Base-by-base conservation (phyloP, 1,139 yeast species). In the Blastobotrys apis region DNA sequence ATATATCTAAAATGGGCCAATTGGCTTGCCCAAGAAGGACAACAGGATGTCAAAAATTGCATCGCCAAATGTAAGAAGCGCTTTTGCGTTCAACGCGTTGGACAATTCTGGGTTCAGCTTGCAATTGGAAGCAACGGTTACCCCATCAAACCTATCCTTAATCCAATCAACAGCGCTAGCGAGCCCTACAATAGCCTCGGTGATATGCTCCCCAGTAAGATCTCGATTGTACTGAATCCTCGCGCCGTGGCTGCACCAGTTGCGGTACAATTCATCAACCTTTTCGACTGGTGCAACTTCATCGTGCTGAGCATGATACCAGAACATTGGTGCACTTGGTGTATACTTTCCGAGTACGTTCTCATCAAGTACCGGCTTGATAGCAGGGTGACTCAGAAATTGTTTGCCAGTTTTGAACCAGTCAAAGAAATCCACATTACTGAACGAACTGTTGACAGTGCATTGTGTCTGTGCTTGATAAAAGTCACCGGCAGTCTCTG, bases 221-320 rank as follows among this genome's bases (percentile, higher is more conserved):
- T 45, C 47, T 16, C 52, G 49, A 30, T 38, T 33, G 47, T 50
- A 63, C 32, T 48, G 41, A 20, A 63, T 53, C 15, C 51, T 37
- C 9, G 55, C 47, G 20, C 65, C 65, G 4, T 45, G 47, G 27
- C 46, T 19, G 48, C 67, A 63, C 52, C 59, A 62, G 31, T 33
- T 26, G 41, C 48, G 41, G 27, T 53, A 48, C 2, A 52, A 33
- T 8, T 36, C 31, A 20, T 53, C 57, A 25, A 59, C 60, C 17
- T 44, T 47, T 4, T 37, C 47, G 19, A 50, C 46, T 19, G 54
- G 51, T 15, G 56, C 57, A 6, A 57, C 48, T 31, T 53, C 55
- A 48, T 63, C 67, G 19, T 41, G 36, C 23, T 48, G 42, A 9
- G 63, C 64, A 30, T 61, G 62, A 49, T 60, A 60, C 12, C 58